phyloP scores from a whole-genome alignment of 1,284 basidiomycete species.

The Ceraceosorus bombacis region DNA sequence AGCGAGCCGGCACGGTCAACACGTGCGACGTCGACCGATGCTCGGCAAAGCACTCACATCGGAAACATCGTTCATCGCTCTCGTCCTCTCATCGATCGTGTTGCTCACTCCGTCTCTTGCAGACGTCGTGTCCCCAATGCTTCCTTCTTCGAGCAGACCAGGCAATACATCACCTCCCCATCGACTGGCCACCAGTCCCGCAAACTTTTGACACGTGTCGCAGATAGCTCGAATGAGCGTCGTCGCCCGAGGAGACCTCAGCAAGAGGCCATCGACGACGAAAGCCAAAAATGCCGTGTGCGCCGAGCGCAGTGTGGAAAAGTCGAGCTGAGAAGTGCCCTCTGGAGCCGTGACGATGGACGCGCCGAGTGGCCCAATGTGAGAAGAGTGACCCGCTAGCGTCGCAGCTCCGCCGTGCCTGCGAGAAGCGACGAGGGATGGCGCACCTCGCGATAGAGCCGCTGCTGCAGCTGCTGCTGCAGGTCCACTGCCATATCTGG shows the following conservation, averaged over 20 bases:
- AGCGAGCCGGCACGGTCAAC: background rate
- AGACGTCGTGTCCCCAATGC: constrained; percentile 54
- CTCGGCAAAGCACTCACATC: constrained; percentile 54
- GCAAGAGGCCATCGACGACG: constrained; percentile 67
- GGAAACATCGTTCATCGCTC: constrained; percentile 64
- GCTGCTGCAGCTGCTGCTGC: no score
- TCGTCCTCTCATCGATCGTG: constrained; percentile 63
- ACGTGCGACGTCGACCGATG: background rate
- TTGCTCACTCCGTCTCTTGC: constrained; percentile 51
- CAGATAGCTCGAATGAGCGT: constrained; percentile 63
- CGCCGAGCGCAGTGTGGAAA: constrained; percentile 69
- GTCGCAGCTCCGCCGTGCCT: background rate
- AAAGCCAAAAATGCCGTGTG: constrained; percentile 74
- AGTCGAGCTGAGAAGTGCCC: constrained; percentile 54
- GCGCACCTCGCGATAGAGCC: no score
- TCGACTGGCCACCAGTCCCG: constrained; percentile 63
- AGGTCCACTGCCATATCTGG: no score
- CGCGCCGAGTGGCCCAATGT: background rate
- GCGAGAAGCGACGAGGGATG: background rate
- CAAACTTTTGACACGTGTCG: constrained; percentile 70
- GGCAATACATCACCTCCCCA: constrained; percentile 89
- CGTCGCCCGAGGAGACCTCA: constrained; percentile 60
- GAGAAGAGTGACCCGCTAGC: background rate
- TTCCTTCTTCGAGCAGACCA: constrained; percentile 69
- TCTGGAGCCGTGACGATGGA: background rate